Evolutionary conservation across 805 yeast genomes (phyloP).

Genomic region (Candida coleopterorum): DNA sequence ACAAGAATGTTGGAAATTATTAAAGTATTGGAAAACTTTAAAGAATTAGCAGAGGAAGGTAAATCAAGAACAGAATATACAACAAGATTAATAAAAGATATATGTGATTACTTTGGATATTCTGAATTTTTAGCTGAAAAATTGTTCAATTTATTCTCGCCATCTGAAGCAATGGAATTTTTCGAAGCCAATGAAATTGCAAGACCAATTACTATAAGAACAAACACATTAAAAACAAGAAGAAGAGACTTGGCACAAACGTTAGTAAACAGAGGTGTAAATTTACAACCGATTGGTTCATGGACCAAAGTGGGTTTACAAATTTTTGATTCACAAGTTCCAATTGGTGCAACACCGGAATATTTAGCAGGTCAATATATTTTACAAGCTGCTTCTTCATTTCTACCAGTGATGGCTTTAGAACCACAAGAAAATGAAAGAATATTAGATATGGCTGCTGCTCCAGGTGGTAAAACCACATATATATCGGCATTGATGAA

Average conservation of each 20-base stretch:
- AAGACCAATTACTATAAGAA: slow-evolving; percentile 94
- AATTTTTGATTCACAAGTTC: slow-evolving; percentile 97
- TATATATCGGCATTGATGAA: slow-evolving; percentile 95
- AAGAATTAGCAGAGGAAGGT: slow-evolving; percentile 77
- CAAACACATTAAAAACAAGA: slow-evolving; percentile 92
- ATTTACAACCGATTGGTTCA: slow-evolving; percentile 91
- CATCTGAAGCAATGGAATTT: slow-evolving; percentile 95
- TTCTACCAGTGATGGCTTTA: slow-evolving; percentile 95
- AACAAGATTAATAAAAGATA: slow-evolving; percentile 75
- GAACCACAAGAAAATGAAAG: slow-evolving; percentile 98
- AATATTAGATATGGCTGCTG: slow-evolving; percentile 97
- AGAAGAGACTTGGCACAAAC: slow-evolving; percentile 95
- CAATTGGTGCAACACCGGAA: slow-evolving; percentile 99
- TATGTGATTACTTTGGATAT: slow-evolving; percentile 92
- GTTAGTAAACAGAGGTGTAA: slow-evolving; percentile 93
- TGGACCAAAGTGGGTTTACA: slow-evolving; percentile 99
- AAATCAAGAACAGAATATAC: slow-evolving; percentile 79
- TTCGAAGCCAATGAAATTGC: slow-evolving; percentile 98
- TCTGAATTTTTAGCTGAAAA: slow-evolving; percentile 89
- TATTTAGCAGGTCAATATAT: slow-evolving; percentile 97
- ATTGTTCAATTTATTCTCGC: slow-evolving; percentile 84
- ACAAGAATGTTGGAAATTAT: slow-evolving; percentile 95
- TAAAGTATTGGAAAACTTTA: slow-evolving; percentile 88
- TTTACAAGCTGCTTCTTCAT: slow-evolving; percentile 96
- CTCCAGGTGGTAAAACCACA: slow-evolving; percentile 99